Conservation (phyloP, 345 rosid genomes). For the Salix exigua region DNA sequence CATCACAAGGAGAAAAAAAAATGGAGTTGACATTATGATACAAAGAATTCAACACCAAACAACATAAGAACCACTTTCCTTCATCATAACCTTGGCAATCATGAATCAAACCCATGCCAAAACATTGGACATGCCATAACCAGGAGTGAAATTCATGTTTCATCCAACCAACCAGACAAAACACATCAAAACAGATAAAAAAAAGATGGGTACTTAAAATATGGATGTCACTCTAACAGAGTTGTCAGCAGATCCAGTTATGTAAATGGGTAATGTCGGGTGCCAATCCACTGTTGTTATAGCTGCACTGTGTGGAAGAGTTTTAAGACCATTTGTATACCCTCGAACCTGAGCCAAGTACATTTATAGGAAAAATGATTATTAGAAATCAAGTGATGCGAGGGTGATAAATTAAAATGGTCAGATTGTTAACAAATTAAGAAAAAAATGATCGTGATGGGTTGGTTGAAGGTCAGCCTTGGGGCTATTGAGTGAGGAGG, state of each 20-base stretch:
- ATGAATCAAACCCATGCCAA: neutral
- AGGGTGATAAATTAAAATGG: neutral
- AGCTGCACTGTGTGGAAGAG: slow-evolving; percentile 58
- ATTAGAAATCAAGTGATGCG: neutral
- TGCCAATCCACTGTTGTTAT: slow-evolving; percentile 75
- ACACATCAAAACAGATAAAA: neutral
- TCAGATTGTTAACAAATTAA: too few species aligned
- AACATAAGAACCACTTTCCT: too few species aligned
- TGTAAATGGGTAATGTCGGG: slow-evolving; percentile 61
- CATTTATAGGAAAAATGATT: neutral
- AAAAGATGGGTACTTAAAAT: slow-evolving; percentile 4
- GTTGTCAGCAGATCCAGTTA: slow-evolving; percentile 69
- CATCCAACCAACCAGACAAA: neutral
- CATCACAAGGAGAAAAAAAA: too few species aligned
- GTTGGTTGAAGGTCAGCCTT: too few species aligned
- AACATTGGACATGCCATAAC: neutral
- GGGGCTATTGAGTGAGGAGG: too few species aligned
- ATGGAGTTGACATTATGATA: too few species aligned
- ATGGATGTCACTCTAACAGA: slow-evolving; percentile 64
- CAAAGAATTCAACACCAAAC: too few species aligned
- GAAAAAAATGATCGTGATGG: too few species aligned
- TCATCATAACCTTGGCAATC: too few species aligned
- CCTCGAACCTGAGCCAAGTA: slow-evolving; percentile 44
- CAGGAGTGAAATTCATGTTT: neutral
- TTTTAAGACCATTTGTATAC: slow-evolving; percentile 42